These are phyloP conservation scores for Pichia occidentalis DNA, from an alignment of 805 yeast species.

Conservation along the genomic window DNA sequence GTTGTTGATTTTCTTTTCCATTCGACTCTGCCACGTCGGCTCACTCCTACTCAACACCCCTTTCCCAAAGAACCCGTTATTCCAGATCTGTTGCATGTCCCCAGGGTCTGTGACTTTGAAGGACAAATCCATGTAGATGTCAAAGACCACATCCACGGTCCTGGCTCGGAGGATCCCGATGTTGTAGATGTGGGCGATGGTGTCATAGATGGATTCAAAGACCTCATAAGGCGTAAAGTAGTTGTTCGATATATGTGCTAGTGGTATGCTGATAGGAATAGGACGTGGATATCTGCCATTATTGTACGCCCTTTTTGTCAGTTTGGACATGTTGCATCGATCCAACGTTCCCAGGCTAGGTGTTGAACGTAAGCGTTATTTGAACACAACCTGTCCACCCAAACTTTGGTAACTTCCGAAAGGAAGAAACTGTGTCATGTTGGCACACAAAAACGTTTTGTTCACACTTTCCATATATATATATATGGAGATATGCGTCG, in stretches of 20 bases:
- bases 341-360: too few species aligned
- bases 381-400: too few species aligned
- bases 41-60: constrained; percentile 86
- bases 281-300: constrained; percentile 12
- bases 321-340: constrained; percentile 6
- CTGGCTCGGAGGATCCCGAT: background rate
- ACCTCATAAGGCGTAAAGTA: constrained; percentile 8
- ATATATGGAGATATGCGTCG: constrained; percentile 6
- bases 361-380: too few species aligned
- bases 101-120: constrained; percentile 38
- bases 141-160: constrained; percentile 4
- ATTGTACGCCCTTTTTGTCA: constrained; percentile 4
- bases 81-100: constrained; percentile 63
- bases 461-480: too few species aligned
- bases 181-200: constrained; percentile 2
- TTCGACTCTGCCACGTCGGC: constrained; percentile 81
- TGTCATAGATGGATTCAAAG: constrained; percentile 7
- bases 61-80: constrained; percentile 87
- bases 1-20: constrained; percentile 42
- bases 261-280: constrained; percentile 9
- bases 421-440: too few species aligned
- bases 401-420: too few species aligned
- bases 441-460: too few species aligned
- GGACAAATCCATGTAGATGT: constrained; percentile 8
- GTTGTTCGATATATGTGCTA: constrained; percentile 6